Evolutionary conservation across 768 basidiomycete species (phyloP).

Genomic region (Calvatia gigantea): DNA sequence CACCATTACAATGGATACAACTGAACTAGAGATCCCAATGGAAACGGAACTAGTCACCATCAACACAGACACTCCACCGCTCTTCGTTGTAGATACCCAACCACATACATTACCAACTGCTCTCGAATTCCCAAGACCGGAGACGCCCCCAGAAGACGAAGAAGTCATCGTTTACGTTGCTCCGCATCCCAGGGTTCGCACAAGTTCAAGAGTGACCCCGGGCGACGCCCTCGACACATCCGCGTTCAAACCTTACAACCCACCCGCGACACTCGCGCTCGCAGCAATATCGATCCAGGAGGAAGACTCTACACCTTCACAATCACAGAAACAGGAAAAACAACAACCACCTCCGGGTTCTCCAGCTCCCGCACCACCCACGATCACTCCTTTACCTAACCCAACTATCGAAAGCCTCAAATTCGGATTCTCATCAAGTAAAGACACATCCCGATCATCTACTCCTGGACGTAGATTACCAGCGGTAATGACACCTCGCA

Average conservation of each 20-base stretch:
- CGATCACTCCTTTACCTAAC: background rate
- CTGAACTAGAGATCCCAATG: background rate
- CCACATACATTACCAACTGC: conserved; percentile 14
- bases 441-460: background rate
- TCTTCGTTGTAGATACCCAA: conserved; percentile 17
- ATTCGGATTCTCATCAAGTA: conserved; percentile 11
- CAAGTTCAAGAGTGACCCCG: conserved; percentile 4
- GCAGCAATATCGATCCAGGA: conserved; percentile 10
- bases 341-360: background rate
- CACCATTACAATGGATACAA: conserved; percentile 13
- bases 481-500: conserved; percentile 23
- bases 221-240: conserved; percentile 15
- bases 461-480: conserved; percentile 11
- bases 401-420: background rate
- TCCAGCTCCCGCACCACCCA: background rate
- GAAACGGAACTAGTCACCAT: conserved; percentile 1
- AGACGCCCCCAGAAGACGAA: conserved; percentile 39
- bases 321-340: background rate
- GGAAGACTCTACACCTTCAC: background rate
- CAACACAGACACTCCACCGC: background rate
- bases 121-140: conserved; percentile 9
- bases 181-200: conserved; percentile 53
- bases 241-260: conserved; percentile 21
- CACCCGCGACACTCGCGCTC: conserved; percentile 14
- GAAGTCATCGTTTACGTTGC: conserved; percentile 78